phyloP scores from a whole-genome alignment of 768 basidiomycete genomes.

The Dacryopinax primogenitus region DNA sequence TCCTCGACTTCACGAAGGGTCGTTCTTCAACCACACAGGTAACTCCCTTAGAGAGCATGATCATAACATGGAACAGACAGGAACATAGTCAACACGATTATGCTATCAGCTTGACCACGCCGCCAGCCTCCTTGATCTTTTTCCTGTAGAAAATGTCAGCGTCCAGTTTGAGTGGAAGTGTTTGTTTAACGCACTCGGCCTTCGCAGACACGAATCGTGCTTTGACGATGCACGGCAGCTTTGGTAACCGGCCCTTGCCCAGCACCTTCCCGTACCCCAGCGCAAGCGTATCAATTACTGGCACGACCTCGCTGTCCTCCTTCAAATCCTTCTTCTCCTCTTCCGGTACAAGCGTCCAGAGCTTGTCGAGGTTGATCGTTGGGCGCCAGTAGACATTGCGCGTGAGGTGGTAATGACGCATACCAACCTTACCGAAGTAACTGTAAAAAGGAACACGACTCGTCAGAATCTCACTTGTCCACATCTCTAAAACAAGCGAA shows the following conservation, averaged over 20 bases:
- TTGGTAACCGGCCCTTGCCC: slow-evolving; percentile 90
- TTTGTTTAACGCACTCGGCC: slow-evolving; percentile 50
- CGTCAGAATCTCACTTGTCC: background rate
- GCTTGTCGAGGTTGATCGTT: slow-evolving; percentile 97
- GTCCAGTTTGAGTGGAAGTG: background rate
- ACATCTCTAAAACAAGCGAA: background rate
- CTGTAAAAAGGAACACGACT: slow-evolving; percentile 25
- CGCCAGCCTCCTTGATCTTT: slow-evolving; percentile 88
- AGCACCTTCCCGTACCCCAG: slow-evolving; percentile 87
- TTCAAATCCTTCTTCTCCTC: slow-evolving; percentile 69
- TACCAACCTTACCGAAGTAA: slow-evolving; percentile 99
- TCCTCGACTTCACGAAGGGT: no score
- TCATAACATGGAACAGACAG: slow-evolving; percentile 16
- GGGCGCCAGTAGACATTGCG: slow-evolving; percentile 86
- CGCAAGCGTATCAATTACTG: slow-evolving; percentile 78
- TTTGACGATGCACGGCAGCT: slow-evolving; percentile 93
- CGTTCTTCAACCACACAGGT: background rate
- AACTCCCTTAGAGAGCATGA: background rate
- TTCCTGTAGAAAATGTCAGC: slow-evolving; percentile 25
- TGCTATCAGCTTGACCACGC: slow-evolving; percentile 85
- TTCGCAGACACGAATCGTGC: slow-evolving; percentile 84
- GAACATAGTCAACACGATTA: slow-evolving; percentile 31
- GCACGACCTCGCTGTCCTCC: slow-evolving; percentile 68
- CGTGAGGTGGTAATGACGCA: slow-evolving; percentile 95
- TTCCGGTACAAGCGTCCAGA: slow-evolving; percentile 79